Evolutionary conservation across 2,329 filamentous ascomycete species (phyloP).

Genomic region (Fusarium sp.): DNA sequence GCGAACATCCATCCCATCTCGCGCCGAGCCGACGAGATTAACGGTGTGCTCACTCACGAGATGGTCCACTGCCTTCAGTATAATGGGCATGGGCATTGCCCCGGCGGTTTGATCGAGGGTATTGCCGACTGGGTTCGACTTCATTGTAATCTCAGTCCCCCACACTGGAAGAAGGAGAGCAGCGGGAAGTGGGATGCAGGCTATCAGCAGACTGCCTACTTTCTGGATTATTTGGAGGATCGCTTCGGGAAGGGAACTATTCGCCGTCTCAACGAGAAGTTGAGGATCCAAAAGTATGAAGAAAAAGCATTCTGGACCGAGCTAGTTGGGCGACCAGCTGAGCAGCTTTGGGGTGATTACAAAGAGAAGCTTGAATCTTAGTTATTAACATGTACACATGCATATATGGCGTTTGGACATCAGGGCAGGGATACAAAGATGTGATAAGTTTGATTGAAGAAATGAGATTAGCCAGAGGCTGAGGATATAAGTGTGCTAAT

Average conservation of each 20-base stretch:
- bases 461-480: conserved; percentile 26
- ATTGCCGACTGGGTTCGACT: conserved; percentile 94
- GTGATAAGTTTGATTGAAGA: conserved; percentile 19
- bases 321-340: conserved; percentile 73
- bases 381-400: background rate
- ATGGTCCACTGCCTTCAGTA: conserved; percentile 96
- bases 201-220: conserved; percentile 92
- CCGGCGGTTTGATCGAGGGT: conserved; percentile 86
- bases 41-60: conserved; percentile 89
- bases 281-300: conserved; percentile 72
- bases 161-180: conserved; percentile 79
- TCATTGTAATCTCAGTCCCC: conserved; percentile 75
- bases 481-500: conserved; percentile 41
- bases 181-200: conserved; percentile 82
- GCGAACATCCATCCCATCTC: conserved; percentile 54
- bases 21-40: conserved; percentile 70
- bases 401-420: conserved; percentile 7
- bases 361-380: conserved; percentile 48
- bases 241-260: conserved; percentile 70
- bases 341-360: conserved; percentile 81
- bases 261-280: conserved; percentile 72
- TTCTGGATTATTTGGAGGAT: conserved; percentile 84
- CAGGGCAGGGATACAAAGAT: background rate
- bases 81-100: conserved; percentile 69
- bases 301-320: conserved; percentile 74